Evolutionary conservation across 2,329 filamentous ascomycete species (phyloP), one percentile per base, ranked within the genome.

Genomic region (Ilyonectria robusta): DNA sequence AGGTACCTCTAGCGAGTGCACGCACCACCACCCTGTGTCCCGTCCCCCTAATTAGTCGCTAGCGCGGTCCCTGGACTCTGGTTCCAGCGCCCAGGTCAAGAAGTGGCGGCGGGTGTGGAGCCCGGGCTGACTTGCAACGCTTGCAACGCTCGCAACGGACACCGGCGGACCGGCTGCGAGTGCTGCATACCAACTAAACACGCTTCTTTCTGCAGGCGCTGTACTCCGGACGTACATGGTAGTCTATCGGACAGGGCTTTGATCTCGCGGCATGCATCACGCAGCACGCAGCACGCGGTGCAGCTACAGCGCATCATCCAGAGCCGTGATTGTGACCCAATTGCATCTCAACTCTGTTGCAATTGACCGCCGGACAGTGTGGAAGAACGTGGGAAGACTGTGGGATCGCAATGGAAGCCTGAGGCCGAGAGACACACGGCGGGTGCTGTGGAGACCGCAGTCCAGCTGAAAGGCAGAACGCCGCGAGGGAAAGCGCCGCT

Each of bases 1-100:
- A 54, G 47, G 44, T 48, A n/a, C n/a, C n/a, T n/a, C n/a, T n/a
- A 54, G 33, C 9, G 15, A 55, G 48, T 46, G 42, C 59, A 61
- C 37, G 59, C 48, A 26, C 48, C 48, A 35, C 26, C 26, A 15
- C 17, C 29, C n/a, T n/a, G 17, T 15, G 15, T n/a, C 40, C 40
- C 37, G 26, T 6, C 6, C 26, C 26, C 26, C 26, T 26, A 6
- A 26, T 26, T 26, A 26, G 26, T 40, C 6, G 37, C 15, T 8
- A n/a, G n/a, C 2, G n/a, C 40, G 17, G 23, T 42, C 50, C 47
- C 37, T n/a, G 37, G 57, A 44, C 48, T 51, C 15, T 10, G 57
- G 47, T 40, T 33, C 40, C 40, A 42, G 40, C 17, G 15, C 15
- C 37, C 37, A 17, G 37, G 29, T 51, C 17, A 29, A 33, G 5